Evolutionary conservation across 257 asterid species (phyloP), one percentile per base, ranked within the genome.

Genomic region (Cordia subcordata): DNA sequence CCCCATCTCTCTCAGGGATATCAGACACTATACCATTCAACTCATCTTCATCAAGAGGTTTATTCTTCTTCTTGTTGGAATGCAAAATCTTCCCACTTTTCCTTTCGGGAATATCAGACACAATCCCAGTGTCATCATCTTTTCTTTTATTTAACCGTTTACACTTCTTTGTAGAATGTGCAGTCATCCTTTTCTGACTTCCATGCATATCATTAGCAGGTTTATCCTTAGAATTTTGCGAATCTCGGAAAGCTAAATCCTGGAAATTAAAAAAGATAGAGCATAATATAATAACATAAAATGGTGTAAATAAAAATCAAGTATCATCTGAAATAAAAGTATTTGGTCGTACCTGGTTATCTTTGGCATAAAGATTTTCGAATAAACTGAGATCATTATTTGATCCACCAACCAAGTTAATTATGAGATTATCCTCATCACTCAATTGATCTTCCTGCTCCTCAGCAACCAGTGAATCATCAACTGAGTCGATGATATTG

Each of bases 11-110:
- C 69, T 58, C 61, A 67, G 66, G 66, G 56, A 20, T 51, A 33
- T 68, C 52, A 55, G 66, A 39, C 17, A 53, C 16, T 1, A 8
- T 53, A 51, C 50, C 65, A 49, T 66, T 69, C 56, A 33, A 20
- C 18, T 67, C 47, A 17, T 66, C 32, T 8, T 72, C 78, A 42
- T 3, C 16, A 49, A 49, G 54, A 23, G 77, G 54, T 52, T 68
- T 77, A 75, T 80, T 90, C 66, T 82, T 67, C 79, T 81, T 81
- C 72, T 78, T 78, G 60, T 79, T 71, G 21, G 80, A 49, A 39
- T 60, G 46, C 59, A 60, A 49, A 45, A 22, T 72, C 20, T 60
- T 77, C 60, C 22, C 64, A 32, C 62, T 69, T 55, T 53, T 53
- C 57, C 57, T 21, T 53, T 0, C 57, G 4, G 38, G 38, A 12